Conservation (phyloP, 495 filamentous ascomycete species). For the Hypoxylon intermedium region DNA sequence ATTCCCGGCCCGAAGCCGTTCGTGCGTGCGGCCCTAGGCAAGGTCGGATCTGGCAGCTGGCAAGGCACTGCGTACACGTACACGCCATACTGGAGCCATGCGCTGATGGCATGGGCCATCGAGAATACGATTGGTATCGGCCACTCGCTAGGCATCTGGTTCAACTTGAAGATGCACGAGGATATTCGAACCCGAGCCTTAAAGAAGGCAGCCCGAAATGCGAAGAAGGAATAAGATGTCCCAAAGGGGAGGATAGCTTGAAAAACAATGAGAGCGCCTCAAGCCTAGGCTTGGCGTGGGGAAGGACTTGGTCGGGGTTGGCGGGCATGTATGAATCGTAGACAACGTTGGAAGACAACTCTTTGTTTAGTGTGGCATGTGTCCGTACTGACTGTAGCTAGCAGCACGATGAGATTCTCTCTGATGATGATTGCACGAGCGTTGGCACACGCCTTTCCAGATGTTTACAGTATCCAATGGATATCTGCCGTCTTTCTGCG, state of each 20-base stretch:
- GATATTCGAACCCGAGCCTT: conserved; percentile 86
- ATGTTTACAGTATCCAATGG: no score
- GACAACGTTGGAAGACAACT: neutral
- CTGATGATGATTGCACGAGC: no score
- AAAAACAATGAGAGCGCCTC: no score
- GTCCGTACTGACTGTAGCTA: no score
- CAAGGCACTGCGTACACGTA: conserved; percentile 78
- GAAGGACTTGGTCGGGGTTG: neutral
- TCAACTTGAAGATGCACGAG: conserved; percentile 83
- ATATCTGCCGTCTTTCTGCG: no score
- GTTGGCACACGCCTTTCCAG: no score
- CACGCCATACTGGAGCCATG: conserved; percentile 93
- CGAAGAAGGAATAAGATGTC: conserved; percentile 65
- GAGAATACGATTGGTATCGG: conserved; percentile 73
- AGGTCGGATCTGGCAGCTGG: conserved; percentile 80
- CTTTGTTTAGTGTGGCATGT: no score
- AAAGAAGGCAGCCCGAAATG: conserved; percentile 85
- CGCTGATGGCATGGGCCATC: conserved; percentile 83
- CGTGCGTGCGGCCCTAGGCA: conserved; percentile 77
- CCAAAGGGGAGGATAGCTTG: neutral
- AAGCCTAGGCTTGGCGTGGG: neutral
- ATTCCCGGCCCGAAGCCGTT: conserved; percentile 85
- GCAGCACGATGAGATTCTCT: no score
- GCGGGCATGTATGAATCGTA: neutral
- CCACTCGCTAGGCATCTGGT: conserved; percentile 64